Base-by-base conservation (phyloP, 768 basidiomycete genomes). In the Lentinus tigrinus region DNA sequence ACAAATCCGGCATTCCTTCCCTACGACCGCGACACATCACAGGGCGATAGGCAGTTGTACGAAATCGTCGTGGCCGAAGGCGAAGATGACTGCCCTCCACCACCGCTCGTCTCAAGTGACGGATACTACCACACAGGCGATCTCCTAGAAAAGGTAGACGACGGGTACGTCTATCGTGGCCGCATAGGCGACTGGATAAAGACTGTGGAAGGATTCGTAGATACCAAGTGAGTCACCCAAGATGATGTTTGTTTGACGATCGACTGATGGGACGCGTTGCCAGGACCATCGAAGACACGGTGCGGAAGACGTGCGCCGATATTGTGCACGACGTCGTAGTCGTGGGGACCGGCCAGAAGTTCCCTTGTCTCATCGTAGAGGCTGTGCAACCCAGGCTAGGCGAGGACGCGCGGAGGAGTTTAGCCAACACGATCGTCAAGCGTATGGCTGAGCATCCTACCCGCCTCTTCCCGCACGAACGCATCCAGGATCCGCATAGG, bases 151-250 rank as follows among this genome's bases (percentile, higher is more conserved):
- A 57, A 63, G 47, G 52, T 62, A 28, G 49, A 62, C 17, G 52
- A 57, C 26, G 65, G 65, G n/a, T 66, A 60, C 43, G 47, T 58
- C 16, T 61, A 61, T 40, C 58, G 60, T 26, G 65, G 67, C 14
- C 65, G 65, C 21, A 54, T 62, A 4, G 61, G 57, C 14, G 67
- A 67, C 52, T 67, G 64, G 66, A 61, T 67, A 53, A 62, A 63
- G 54, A 62, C 58, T 28, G 34, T 53, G 4, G 40, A 44, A 21
- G 61, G 56, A 9, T 65, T 66, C 53, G 53, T 60, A 21, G 64
- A 67, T 56, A 65, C 65, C 6, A 63, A 61, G 67, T 63, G 28
- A 34, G 60, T 57, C 24, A n/a, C 21, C 40, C 16, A 42, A 21
- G 17, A 3, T 9, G 40, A 16, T 3, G 4, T 21, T n/a, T n/a